phyloP scores from a whole-genome alignment of 495 filamentous ascomycete species.

The Penicillium atrosanguineum region DNA sequence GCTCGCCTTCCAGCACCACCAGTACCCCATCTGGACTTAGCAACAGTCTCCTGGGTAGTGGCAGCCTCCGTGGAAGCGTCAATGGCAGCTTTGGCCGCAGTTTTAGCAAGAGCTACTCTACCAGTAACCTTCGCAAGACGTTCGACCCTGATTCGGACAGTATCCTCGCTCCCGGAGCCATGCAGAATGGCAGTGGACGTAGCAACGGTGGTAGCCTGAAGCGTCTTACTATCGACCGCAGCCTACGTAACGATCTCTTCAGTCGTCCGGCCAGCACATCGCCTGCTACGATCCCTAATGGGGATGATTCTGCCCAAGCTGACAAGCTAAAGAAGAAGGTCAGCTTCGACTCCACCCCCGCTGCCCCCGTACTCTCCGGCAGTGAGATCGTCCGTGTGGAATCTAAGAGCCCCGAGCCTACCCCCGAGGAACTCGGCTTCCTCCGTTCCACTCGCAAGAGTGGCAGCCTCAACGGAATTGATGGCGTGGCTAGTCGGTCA shows the following conservation, averaged over 20 bases:
- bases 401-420: conserved; percentile 51
- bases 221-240: conserved; percentile 85
- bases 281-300: conserved; percentile 47
- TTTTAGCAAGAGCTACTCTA: conserved; percentile 59
- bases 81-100: conserved; percentile 60
- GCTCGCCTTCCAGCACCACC: conserved; percentile 69
- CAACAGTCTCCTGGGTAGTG: conserved; percentile 58
- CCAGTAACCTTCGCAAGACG: conserved; percentile 64
- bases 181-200: conserved; percentile 66
- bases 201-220: conserved; percentile 72
- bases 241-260: conserved; percentile 75
- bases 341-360: conserved; percentile 73
- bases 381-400: conserved; percentile 45
- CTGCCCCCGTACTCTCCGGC: conserved; percentile 22
- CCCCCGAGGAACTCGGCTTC: conserved; percentile 65
- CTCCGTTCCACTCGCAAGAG: conserved; percentile 52
- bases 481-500: conserved; percentile 46
- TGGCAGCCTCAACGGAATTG: conserved; percentile 48
- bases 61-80: conserved; percentile 35
- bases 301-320: conserved; percentile 36
- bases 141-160: conserved; percentile 71
- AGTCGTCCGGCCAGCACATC: conserved; percentile 44
- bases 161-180: conserved; percentile 80
- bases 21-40: conserved; percentile 67
- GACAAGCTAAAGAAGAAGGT: conserved; percentile 73